Conservation (phyloP, 106 monocot genomes). For the Dendrobium nobile region DNA sequence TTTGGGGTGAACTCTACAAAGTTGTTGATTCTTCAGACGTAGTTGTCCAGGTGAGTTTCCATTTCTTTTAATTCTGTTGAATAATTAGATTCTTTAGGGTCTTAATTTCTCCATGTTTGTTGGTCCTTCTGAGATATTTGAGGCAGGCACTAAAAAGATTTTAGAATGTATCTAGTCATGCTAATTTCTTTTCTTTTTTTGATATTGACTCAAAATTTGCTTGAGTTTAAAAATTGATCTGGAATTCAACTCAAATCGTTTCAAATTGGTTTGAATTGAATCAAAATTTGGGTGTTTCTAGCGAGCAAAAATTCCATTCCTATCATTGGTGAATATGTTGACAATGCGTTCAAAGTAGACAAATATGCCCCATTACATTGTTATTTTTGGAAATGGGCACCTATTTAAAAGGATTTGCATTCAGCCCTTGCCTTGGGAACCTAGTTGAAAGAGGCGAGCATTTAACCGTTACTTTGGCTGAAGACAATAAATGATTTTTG, state of each 20-base stretch:
- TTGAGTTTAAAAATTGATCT: too few species aligned
- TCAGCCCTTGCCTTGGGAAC: too few species aligned
- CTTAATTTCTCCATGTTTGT: not conserved
- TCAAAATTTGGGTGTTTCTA: too few species aligned
- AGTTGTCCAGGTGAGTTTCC: constrained; percentile 64
- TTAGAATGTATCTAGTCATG: not conserved
- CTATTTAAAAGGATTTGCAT: not conserved
- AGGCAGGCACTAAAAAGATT: not conserved
- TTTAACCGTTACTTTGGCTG: not conserved
- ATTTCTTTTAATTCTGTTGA: not conserved
- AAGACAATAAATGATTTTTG: not conserved
- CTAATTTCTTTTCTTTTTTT: not conserved
- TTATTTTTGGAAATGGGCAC: not conserved
- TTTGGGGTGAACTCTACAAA: constrained; percentile 98
- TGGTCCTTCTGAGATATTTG: not conserved
- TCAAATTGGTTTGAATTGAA: too few species aligned
- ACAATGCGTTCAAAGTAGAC: not conserved
- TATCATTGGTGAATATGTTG: not conserved
- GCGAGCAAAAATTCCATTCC: too few species aligned
- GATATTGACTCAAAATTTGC: not conserved
- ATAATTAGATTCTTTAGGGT: not conserved
- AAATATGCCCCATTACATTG: not conserved
- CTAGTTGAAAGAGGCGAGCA: not conserved
- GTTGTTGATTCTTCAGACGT: constrained; percentile 98
- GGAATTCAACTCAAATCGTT: too few species aligned